phyloP scores from a whole-genome alignment of 129 eudicot species.

The Apium graveolens region DNA sequence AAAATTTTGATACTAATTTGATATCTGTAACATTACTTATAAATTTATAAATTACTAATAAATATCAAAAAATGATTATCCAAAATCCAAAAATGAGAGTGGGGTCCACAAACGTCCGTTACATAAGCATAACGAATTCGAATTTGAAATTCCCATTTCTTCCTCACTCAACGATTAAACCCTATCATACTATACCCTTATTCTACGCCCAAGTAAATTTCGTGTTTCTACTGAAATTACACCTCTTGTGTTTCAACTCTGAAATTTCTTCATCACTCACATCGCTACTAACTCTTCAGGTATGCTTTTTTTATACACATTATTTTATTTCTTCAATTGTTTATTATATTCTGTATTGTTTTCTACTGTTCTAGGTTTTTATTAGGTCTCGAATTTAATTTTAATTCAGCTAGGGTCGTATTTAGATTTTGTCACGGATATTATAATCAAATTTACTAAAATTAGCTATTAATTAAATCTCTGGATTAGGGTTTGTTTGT shows the following conservation, averaged over 20 bases:
- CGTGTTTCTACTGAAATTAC: too few relatives aligned
- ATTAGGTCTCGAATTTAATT: background rate
- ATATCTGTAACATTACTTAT: too few relatives aligned
- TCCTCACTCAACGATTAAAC: background rate
- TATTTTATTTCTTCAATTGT: background rate
- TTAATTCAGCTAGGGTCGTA: background rate
- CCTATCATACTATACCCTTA: background rate
- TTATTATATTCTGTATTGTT: background rate
- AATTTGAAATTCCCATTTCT: background rate
- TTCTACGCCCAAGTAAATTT: background rate
- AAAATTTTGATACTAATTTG: too few relatives aligned
- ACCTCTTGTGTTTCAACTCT: background rate
- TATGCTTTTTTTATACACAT: background rate
- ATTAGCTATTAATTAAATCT: background rate
- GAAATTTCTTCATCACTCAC: background rate
- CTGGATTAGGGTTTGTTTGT: conserved; percentile 1
- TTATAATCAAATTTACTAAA: background rate
- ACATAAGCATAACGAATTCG: background rate
- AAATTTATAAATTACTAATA: too few relatives aligned
- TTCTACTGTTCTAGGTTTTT: background rate
- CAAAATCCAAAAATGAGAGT: background rate
- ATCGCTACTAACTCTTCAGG: background rate
- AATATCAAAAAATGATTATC: too few relatives aligned
- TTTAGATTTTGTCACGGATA: background rate
- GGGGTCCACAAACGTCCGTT: background rate